These are phyloP conservation scores for Fusarium siculi DNA, from an alignment of 2,329 filamentous ascomycete species.

Conservation along the genomic window DNA sequence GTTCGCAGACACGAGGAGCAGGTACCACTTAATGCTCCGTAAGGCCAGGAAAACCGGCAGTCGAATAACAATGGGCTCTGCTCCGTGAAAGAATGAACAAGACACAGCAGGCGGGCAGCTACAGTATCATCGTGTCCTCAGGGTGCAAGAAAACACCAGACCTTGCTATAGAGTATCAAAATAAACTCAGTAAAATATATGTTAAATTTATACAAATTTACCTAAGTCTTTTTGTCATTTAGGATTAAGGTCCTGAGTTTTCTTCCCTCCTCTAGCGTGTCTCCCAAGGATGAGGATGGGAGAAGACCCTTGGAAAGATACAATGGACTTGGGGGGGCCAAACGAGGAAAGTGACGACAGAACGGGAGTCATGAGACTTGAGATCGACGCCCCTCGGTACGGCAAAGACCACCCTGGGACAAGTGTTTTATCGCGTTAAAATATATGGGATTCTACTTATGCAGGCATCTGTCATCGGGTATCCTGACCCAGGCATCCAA, in stretches of 20 bases:
- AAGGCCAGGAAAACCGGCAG: slow-evolving; percentile 21
- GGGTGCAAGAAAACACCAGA: too few species aligned
- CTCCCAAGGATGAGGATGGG: slow-evolving; percentile 9
- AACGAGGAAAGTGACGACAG: slow-evolving; percentile 43
- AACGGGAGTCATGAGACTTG: slow-evolving; percentile 38
- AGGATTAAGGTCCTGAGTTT: too few species aligned
- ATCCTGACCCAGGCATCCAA: slow-evolving; percentile 11
- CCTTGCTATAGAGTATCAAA: too few species aligned
- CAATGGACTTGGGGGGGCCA: slow-evolving; percentile 9
- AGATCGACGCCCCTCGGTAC: slow-evolving; percentile 31
- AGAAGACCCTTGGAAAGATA: slow-evolving; percentile 30
- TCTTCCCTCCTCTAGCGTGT: not conserved
- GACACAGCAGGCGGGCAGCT: not conserved
- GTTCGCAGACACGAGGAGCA: not conserved
- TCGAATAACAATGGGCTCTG: not conserved
- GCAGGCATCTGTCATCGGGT: not conserved
- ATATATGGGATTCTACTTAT: slow-evolving; percentile 10
- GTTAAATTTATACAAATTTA: too few species aligned
- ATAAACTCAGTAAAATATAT: too few species aligned
- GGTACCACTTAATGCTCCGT: slow-evolving; percentile 25
- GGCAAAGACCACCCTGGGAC: not conserved
- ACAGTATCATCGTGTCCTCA: not conserved
- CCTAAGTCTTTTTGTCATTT: too few species aligned
- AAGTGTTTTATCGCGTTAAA: slow-evolving; percentile 10
- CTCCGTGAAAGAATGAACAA: not conserved